Evolutionary conservation across 75 land plant species (phyloP).

Genomic region (Adiantum capillusveneris): DNA sequence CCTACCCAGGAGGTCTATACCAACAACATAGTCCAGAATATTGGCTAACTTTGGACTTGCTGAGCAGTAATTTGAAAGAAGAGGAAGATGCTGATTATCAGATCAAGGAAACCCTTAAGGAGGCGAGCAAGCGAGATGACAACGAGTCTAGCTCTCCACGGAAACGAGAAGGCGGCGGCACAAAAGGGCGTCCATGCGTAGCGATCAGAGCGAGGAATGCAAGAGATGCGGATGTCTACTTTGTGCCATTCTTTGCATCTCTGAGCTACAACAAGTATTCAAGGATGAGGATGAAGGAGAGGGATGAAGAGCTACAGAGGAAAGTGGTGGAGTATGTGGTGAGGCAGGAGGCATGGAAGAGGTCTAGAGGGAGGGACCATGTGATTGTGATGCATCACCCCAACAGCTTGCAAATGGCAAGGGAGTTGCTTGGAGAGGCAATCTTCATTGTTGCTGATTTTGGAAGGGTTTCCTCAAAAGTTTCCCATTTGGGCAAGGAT

Average conservation of each 20-base stretch:
- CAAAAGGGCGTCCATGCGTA: conserved; percentile 38
- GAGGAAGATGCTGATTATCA: neutral
- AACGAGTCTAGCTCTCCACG: neutral
- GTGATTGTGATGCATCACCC: conserved; percentile 81
- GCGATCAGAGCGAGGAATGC: conserved; percentile 59
- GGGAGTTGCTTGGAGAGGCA: conserved; percentile 45
- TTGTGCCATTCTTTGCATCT: conserved; percentile 88
- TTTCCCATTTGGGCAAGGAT: conserved; percentile 77
- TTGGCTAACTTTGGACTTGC: conserved; percentile 90
- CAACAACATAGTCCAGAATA: conserved; percentile 84
- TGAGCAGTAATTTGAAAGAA: conserved; percentile 35
- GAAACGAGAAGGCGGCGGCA: neutral
- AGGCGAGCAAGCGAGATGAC: neutral
- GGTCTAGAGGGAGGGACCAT: conserved; percentile 60
- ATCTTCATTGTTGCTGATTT: conserved; percentile 81
- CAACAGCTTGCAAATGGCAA: conserved; percentile 64
- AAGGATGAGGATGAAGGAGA: conserved; percentile 31
- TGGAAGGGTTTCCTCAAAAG: conserved; percentile 49
- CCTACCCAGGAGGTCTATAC: conserved; percentile 85
- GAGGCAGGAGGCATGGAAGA: conserved; percentile 46
- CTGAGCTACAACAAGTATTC: conserved; percentile 76
- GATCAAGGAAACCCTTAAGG: neutral
- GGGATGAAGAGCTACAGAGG: conserved; percentile 41
- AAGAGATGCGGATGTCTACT: conserved; percentile 60
- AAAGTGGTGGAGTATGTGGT: conserved; percentile 47